Percentiles rank a stretch among this genome's conserved stretches.
phyloP scores from a whole-genome alignment of 768 basidiomycete species.

The Arthromyces matolae region DNA sequence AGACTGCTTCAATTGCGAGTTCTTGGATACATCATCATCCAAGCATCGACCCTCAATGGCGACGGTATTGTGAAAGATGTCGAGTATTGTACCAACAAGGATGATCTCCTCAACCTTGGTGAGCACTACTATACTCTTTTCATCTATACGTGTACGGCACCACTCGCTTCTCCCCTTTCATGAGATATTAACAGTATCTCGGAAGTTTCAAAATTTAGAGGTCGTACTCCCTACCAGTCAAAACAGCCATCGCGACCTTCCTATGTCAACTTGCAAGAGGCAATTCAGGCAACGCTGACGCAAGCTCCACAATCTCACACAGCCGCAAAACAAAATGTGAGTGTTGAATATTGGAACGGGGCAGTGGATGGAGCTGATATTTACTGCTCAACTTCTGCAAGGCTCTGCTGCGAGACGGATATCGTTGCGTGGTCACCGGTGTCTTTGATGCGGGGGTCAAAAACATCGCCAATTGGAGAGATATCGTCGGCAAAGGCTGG shows the following conservation, averaged over 20 bases:
- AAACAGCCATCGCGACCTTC: background rate
- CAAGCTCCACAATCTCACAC: slow-evolving; percentile 1
- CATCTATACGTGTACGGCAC: background rate
- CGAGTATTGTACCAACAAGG: background rate
- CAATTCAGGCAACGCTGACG: slow-evolving; percentile 3
- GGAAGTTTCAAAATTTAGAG: background rate
- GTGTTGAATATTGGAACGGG: background rate
- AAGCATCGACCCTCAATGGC: slow-evolving; percentile 1
- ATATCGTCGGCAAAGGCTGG: background rate
- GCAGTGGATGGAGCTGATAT: background rate
- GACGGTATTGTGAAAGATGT: background rate
- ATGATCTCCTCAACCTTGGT: background rate
- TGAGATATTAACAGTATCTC: background rate
- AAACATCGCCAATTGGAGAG: slow-evolving; percentile 11
- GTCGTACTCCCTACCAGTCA: background rate
- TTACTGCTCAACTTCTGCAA: slow-evolving; percentile 4
- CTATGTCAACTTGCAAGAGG: slow-evolving; percentile 1
- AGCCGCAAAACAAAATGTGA: slow-evolving; percentile 10
- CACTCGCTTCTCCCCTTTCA: background rate
- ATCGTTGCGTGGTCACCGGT: slow-evolving; percentile 29
- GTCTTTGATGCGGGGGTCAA: slow-evolving; percentile 15
- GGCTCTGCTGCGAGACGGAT: slow-evolving; percentile 34
- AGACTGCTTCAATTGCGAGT: slow-evolving; percentile 2
- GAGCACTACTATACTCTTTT: background rate
- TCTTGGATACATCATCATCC: slow-evolving; percentile 5